Evolutionary conservation across 2,329 filamentous ascomycete species (phyloP).

Genomic region (Parastagonospora avenae): DNA sequence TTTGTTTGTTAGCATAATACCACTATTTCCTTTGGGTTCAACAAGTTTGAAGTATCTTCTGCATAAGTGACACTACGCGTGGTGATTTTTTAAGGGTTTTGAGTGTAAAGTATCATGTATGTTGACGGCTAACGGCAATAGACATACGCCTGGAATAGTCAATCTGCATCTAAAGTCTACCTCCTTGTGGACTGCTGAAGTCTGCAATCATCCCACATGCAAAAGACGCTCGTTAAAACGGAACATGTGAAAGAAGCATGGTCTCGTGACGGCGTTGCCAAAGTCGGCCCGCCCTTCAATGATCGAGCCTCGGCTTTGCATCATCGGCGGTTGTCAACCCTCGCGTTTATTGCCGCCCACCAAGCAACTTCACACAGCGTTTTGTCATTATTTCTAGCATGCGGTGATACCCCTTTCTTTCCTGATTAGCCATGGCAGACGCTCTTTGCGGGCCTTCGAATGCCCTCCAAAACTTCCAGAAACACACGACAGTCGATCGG

Average conservation of each 20-base stretch:
- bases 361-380: background rate
- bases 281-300: slow-evolving; percentile 10
- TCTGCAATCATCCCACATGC: background rate
- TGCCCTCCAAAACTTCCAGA: slow-evolving; percentile 73
- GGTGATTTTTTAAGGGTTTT: no score
- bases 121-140: no score
- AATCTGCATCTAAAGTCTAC: no score
- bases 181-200: background rate
- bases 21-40: slow-evolving; percentile 14
- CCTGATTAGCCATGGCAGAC: slow-evolving; percentile 61
- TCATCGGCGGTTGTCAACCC: background rate
- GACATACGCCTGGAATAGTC: no score
- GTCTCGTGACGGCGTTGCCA: slow-evolving; percentile 1
- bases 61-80: no score
- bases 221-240: no score
- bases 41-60: background rate
- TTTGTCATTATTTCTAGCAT: slow-evolving; percentile 14
- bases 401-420: slow-evolving; percentile 27
- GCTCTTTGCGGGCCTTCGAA: slow-evolving; percentile 76
- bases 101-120: no score
- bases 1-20: slow-evolving; percentile 23
- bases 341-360: background rate
- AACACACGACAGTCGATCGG: slow-evolving; percentile 70
- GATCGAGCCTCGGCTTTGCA: slow-evolving; percentile 28
- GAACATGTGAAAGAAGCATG: no score